Percentiles rank a stretch among this genome's conserved stretches.
phyloP scores from a whole-genome alignment of 2,329 filamentous ascomycete genomes.

The Claviceps sp. region DNA sequence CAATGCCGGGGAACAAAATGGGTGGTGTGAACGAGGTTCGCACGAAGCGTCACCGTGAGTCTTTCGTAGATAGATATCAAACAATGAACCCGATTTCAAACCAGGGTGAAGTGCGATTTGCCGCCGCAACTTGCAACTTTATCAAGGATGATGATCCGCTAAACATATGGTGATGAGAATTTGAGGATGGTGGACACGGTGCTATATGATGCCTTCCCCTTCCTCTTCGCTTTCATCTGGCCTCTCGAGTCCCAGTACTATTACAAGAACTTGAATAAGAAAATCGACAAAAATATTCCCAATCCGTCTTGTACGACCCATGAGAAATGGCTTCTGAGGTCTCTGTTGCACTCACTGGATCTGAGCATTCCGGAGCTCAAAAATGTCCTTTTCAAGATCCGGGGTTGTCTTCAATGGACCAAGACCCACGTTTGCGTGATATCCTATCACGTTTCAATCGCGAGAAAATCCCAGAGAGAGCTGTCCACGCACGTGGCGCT shows the following conservation, averaged over 20 bases:
- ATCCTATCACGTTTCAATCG: not conserved
- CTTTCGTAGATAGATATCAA: not conserved
- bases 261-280: no score
- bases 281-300: no score
- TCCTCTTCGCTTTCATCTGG: no score
- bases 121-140: not conserved
- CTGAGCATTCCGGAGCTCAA: not conserved
- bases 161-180: no score
- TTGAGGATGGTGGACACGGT: no score
- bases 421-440: not conserved
- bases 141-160: no score
- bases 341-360: not conserved
- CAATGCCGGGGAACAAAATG: no score
- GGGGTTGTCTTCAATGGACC: not conserved
- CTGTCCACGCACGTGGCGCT: constrained; percentile 21
- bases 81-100: not conserved
- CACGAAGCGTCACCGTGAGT: not conserved
- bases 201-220: no score
- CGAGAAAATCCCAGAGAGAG: constrained; percentile 35
- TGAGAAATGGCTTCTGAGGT: not conserved
- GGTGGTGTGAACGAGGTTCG: not conserved
- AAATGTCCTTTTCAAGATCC: not conserved
- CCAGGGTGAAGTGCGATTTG: not conserved
- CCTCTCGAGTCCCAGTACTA: no score
- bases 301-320: no score